Conservation (phyloP, 2,329 filamentous ascomycete genomes). For the Cadophora sp. region DNA sequence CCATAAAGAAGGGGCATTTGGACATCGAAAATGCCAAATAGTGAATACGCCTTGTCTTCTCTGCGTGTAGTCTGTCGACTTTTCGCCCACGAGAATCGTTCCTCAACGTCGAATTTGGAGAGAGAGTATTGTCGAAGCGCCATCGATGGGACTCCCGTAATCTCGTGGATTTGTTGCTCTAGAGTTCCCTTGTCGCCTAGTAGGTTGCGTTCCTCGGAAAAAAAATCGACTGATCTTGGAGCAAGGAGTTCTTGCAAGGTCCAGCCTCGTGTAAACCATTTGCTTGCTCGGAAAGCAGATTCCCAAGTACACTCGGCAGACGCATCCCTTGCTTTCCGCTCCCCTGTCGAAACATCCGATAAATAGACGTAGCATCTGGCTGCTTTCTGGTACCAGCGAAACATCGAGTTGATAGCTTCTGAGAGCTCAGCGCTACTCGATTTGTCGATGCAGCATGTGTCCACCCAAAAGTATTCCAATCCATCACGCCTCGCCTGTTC, state of each 20-base stretch:
- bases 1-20: constrained; percentile 53
- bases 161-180: constrained; percentile 24
- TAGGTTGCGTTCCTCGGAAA: constrained; percentile 20
- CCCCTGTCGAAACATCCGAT: constrained; percentile 29
- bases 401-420: constrained; percentile 39
- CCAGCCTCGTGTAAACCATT: constrained; percentile 26
- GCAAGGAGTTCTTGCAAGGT: constrained; percentile 30
- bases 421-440: constrained; percentile 20
- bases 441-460: constrained; percentile 33
- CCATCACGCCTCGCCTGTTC: constrained; percentile 28
- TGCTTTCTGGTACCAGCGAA: constrained; percentile 35
- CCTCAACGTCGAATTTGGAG: constrained; percentile 23
- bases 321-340: constrained; percentile 5
- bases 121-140: constrained; percentile 22
- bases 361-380: constrained; percentile 35
- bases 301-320: constrained; percentile 18
- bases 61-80: constrained; percentile 43
- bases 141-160: constrained; percentile 23
- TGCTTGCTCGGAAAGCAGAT: constrained; percentile 25
- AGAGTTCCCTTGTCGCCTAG: constrained; percentile 26
- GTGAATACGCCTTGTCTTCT: constrained; percentile 49
- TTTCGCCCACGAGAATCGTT: constrained; percentile 49
- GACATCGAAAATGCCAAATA: constrained; percentile 48
- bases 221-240: constrained; percentile 29
- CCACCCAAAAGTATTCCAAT: constrained; percentile 29